Evolutionary conservation across 768 basidiomycete species (phyloP), one percentile per base, ranked within the genome.

Genomic region (Rhodotorula kratochvilovae): DNA sequence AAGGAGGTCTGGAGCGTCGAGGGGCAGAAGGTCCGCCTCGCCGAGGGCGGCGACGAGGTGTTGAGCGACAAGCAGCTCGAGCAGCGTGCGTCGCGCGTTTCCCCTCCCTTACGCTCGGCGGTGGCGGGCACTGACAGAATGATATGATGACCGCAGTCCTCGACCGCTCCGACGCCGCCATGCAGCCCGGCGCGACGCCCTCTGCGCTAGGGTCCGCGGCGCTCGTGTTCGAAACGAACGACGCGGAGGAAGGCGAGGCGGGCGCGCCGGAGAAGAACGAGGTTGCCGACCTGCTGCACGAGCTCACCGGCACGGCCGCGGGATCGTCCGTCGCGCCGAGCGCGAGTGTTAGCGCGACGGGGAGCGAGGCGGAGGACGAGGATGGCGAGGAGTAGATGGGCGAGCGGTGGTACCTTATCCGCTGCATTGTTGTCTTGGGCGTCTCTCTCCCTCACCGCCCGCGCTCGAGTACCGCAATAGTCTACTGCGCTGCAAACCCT

Each of bases 1-100:
- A 87, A 88, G 0, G 90, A 93, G 77, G 86, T 92, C 84, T 90
- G 91, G 0, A 86, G 89, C 29, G 85, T 95, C 6, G 92, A 95
- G 77, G 89, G 89, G 25, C 91, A 97, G 81, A 88, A 92, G 78
- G 91, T 97, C 68, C 86, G 91, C 63, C 88, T 97, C 19, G 91
- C 92, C 27, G 87, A 87, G 3, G 85, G 87, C 76, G 90, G 87
- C 27, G 86, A 85, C 56, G 85, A 85, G 45, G 87, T 97, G 61
- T 83, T 99, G 76, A 89, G 87, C 72, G 90, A 96, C 63, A 85
- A 84, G 51, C 91, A 96, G 76, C 81, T 99, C 46, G 87, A 88
- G 33, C 83, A 86, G 78, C 82, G 98, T 61, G 42, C 83, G 87
- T 58, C 29, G 4, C 27, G 56, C n/a, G 45, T 29, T 31, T 46